Evolutionary conservation across 345 rosid species (phyloP).

Genomic region (Turritis glabra): DNA sequence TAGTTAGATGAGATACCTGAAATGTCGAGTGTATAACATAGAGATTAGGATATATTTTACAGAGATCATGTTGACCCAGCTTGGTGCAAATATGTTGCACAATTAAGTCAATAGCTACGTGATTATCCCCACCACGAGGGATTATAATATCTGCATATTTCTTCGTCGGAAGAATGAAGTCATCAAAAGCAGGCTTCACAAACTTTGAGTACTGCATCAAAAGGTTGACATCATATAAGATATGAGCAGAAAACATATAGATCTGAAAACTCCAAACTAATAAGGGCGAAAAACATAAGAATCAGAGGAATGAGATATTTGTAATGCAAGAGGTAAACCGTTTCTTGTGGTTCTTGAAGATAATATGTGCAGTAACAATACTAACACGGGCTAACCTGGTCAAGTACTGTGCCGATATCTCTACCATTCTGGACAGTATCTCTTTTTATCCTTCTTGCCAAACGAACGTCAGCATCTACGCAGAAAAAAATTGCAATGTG

Average conservation of each 20-base stretch:
- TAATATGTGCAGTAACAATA: conserved; percentile 10
- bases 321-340: background rate
- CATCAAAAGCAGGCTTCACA: conserved; percentile 99
- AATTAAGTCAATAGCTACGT: conserved; percentile 95
- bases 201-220: conserved; percentile 94
- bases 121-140: conserved; percentile 99
- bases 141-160: conserved; percentile 97
- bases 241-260: background rate
- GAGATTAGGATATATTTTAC: conserved; percentile 96
- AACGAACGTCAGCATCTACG: conserved; percentile 98
- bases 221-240: conserved; percentile 3
- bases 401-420: conserved; percentile 88
- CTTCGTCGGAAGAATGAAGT: conserved; percentile 98
- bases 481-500: conserved; percentile 43
- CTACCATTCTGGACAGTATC: conserved; percentile 88
- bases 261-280: background rate
- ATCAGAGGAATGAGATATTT: background rate
- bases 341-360: background rate
- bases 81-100: conserved; percentile 97
- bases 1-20: conserved; percentile 60
- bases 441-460: conserved; percentile 95
- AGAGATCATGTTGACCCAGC: conserved; percentile 97
- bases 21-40: conserved; percentile 95
- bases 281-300: background rate
- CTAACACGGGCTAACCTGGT: conserved; percentile 63